These are phyloP conservation scores for Exophiala calicioides DNA, from an alignment of 2,329 filamentous ascomycete genomes.

Conservation along the genomic window DNA sequence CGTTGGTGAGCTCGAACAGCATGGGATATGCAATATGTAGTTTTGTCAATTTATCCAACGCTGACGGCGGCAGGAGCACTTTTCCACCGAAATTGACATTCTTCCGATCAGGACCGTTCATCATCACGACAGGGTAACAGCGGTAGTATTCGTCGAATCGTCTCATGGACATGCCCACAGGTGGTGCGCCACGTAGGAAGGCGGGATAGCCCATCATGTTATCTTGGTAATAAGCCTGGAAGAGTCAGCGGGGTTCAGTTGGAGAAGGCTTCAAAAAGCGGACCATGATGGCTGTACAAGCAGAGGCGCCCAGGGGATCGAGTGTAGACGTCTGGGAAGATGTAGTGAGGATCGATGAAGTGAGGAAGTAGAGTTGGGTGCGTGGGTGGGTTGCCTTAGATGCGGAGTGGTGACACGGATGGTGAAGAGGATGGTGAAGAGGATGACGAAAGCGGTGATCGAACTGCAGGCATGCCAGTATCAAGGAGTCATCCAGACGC, in stretches of 20 bases:
- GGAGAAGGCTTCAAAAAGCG: background rate
- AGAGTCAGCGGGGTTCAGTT: background rate
- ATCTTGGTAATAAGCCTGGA: conserved; percentile 38
- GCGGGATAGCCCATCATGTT: conserved; percentile 52
- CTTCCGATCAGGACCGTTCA: conserved; percentile 82
- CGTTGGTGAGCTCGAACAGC: conserved; percentile 94
- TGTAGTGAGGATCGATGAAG: background rate
- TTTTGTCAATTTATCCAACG: conserved; percentile 92
- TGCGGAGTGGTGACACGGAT: too few relatives aligned
- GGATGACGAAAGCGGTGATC: too few relatives aligned
- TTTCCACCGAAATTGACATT: conserved; percentile 96
- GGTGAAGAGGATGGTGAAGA: too few relatives aligned
- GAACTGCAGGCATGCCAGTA: too few relatives aligned
- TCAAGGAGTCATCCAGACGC: too few relatives aligned
- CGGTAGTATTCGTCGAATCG: conserved; percentile 99
- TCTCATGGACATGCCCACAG: conserved; percentile 55
- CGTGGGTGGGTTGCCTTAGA: too few relatives aligned
- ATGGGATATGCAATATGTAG: conserved; percentile 97
- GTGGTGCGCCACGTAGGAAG: conserved; percentile 48
- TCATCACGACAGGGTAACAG: conserved; percentile 94
- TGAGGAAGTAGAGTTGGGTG: too few relatives aligned
- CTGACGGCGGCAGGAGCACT: conserved; percentile 94
- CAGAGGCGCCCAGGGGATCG: too few relatives aligned
- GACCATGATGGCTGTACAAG: conserved; percentile 15
- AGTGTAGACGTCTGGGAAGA: too few relatives aligned